Conservation (phyloP, 2,329 filamentous ascomycete genomes). For the Tolypocladium nubicola region DNA sequence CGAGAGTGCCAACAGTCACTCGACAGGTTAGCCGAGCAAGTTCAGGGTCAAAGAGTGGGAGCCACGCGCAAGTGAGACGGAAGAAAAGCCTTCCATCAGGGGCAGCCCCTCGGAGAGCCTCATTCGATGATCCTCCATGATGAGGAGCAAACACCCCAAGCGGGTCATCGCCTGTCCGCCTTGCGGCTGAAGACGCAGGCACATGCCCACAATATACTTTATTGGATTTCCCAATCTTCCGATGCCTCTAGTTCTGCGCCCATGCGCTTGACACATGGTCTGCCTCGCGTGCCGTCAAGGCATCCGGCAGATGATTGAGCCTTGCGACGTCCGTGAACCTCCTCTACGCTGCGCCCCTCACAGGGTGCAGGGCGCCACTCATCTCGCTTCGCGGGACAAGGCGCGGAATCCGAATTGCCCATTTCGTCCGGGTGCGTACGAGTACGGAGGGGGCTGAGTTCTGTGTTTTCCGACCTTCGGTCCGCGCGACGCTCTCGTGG, state of each 20-base stretch:
- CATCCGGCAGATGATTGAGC: background rate
- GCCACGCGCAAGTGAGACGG: too few species aligned
- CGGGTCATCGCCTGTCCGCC: background rate
- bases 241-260: background rate
- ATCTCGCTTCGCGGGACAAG: background rate
- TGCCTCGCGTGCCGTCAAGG: background rate
- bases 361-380: background rate
- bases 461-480: background rate
- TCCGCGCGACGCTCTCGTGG: background rate
- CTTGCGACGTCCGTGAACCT: background rate
- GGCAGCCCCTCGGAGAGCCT: too few species aligned
- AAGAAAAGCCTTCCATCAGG: too few species aligned
- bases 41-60: too few species aligned
- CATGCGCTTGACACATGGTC: background rate
- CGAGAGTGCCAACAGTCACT: too few species aligned
- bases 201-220: background rate
- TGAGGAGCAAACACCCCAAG: background rate
- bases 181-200: background rate
- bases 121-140: background rate
- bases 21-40: too few species aligned
- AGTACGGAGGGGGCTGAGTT: too few species aligned
- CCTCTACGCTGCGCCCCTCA: background rate
- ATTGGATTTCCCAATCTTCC: background rate
- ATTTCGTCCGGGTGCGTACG: background rate
- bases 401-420: background rate